Base-by-base conservation (phyloP, 176 grass and related monocot genomes). In the Zizania latifolia region DNA sequence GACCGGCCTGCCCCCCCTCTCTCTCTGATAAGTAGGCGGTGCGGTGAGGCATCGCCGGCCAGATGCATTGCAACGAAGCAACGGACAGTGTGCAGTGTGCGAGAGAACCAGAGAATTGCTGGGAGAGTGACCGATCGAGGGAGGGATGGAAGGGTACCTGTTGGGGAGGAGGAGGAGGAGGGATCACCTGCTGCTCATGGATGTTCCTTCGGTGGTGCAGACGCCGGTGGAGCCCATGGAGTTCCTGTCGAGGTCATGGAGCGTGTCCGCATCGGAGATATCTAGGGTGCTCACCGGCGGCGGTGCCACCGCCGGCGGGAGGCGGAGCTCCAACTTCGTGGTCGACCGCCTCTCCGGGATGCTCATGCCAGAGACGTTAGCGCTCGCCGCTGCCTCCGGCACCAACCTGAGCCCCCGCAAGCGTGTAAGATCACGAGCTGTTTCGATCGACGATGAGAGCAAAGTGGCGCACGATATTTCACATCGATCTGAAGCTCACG, bases 231-330 rank as follows among this genome's bases (percentile, higher is more conserved):
- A 93, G 78, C 84, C 84, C 39, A 93, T 93, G 87, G 87, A 90
- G 78, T 93, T 87, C 79, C 76, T 90, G 67, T 89, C 87, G 5
- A 40, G 91, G 77, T 90, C 91, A 2, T 93, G 91, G 91, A 90
- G 73, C 55, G 68, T 84, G 14, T 93, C 91, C 21, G 81, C 91
- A 16, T 87, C 77, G 37, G 91, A 86, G 71, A 87, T 93, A 1
- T 90, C 87, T 26, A 87, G 82, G 77, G 81, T 86, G 38, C 71
- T 93, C 2, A 9, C 74, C 14, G 71, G 80, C 41, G 32, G 55
- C 65, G n/a, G n/a, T n/a, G n/a, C n/a, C n/a, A n/a, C n/a, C n/a
- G 58, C 63, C 32, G 82, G 29, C 21, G 82, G 36, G 16, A 81
- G 87, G 72, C 68, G 86, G 41, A 93, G 88, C 67, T 82, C 80